phyloP scores from a whole-genome alignment of 352 stramenopile species.

The Phytophthora kernoviae region DNA sequence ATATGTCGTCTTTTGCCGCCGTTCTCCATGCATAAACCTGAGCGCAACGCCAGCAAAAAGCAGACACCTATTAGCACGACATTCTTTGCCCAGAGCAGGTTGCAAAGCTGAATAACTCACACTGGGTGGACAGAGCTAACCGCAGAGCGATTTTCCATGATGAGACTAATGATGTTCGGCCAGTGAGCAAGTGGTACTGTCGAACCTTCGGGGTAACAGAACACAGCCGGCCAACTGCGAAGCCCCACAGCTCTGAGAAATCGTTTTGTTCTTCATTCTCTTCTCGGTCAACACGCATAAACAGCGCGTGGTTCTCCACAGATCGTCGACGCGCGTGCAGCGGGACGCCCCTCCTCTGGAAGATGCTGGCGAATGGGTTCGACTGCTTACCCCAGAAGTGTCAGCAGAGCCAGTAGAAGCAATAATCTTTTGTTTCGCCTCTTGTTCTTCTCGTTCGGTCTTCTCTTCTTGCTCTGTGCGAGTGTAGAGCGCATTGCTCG shows the following conservation, averaged over 20 bases:
- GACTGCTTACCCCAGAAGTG: slow-evolving; percentile 25
- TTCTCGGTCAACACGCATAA: slow-evolving; percentile 60
- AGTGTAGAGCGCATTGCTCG: slow-evolving; percentile 46
- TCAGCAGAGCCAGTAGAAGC: slow-evolving; percentile 17
- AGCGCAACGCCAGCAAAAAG: not conserved
- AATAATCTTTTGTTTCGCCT: slow-evolving; percentile 26
- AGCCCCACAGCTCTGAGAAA: slow-evolving; percentile 82
- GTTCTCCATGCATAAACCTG: slow-evolving; percentile 74
- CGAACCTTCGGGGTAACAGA: slow-evolving; percentile 75
- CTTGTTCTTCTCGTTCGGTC: slow-evolving; percentile 30
- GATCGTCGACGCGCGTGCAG: slow-evolving; percentile 31
- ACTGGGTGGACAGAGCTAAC: slow-evolving; percentile 58
- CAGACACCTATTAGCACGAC: slow-evolving; percentile 1
- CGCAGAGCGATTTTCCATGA: slow-evolving; percentile 79
- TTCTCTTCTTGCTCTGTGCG: slow-evolving; percentile 40
- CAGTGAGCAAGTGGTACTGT: slow-evolving; percentile 69
- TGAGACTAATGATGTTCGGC: slow-evolving; percentile 88
- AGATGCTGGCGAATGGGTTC: slow-evolving; percentile 34
- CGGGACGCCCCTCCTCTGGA: slow-evolving; percentile 29
- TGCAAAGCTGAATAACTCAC: slow-evolving; percentile 35
- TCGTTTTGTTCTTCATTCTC: slow-evolving; percentile 74
- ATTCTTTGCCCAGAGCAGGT: not conserved
- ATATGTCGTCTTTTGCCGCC: slow-evolving; percentile 70
- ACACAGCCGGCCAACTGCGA: slow-evolving; percentile 81
- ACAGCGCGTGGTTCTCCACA: slow-evolving; percentile 44